These are phyloP conservation scores for Mimosa bimucronata DNA, from an alignment of 306 rosid species.

Conservation along the genomic window DNA sequence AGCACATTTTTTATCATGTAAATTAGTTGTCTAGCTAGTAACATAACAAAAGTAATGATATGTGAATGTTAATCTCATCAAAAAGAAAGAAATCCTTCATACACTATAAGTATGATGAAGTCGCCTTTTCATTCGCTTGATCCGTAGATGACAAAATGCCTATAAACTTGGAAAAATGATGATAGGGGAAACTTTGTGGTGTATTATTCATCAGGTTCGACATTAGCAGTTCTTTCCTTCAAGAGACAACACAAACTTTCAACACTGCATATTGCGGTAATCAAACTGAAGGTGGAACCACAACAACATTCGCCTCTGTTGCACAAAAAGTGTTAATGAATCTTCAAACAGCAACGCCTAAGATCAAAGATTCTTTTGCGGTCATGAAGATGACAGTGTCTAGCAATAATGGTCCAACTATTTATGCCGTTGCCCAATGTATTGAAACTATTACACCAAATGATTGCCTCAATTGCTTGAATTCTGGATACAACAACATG, in stretches of 20 bases:
- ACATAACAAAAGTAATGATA: no score
- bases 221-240: background rate
- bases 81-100: background rate
- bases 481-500: background rate
- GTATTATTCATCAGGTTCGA: background rate
- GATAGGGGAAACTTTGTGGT: background rate
- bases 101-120: background rate
- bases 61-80: background rate
- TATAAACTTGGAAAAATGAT: background rate
- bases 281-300: background rate
- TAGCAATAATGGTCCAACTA: constrained; percentile 2
- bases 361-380: background rate
- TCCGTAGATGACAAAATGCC: background rate
- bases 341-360: constrained; percentile 43
- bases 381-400: background rate
- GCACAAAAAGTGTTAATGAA: constrained; percentile 28
- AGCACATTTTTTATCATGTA: no score
- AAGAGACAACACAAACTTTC: background rate
- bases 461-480: background rate
- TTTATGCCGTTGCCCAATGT: constrained; percentile 49
- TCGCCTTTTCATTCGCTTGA: background rate
- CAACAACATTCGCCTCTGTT: background rate
- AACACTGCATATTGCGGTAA: background rate
- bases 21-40: no score
- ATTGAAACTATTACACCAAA: background rate